These are phyloP conservation scores for Hypericum androsaemum DNA, from an alignment of 345 rosid genomes.

Conservation along the genomic window DNA sequence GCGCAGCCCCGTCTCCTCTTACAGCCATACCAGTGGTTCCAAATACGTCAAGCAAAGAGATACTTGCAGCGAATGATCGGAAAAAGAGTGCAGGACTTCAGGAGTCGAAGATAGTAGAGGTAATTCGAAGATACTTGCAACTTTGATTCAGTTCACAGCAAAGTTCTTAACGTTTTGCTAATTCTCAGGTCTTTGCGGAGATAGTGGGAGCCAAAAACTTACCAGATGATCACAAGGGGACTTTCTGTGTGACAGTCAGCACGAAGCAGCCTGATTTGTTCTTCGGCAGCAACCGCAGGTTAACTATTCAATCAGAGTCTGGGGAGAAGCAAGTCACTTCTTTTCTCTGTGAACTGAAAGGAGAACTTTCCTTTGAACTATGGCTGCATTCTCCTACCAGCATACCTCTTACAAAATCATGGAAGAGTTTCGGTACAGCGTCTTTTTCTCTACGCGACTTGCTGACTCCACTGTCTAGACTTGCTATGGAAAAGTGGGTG, in stretches of 20 bases:
- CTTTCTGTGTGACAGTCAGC: slow-evolving; percentile 44
- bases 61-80: slow-evolving; percentile 14
- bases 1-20: slow-evolving; percentile 58
- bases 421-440: slow-evolving; percentile 46
- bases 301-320: slow-evolving; percentile 48
- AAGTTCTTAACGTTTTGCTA: neutral
- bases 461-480: slow-evolving; percentile 53
- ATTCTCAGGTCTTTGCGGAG: slow-evolving; percentile 52
- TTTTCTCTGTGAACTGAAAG: slow-evolving; percentile 70
- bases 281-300: slow-evolving; percentile 47
- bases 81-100: slow-evolving; percentile 34
- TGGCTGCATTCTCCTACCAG: slow-evolving; percentile 44
- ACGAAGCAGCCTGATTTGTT: slow-evolving; percentile 62
- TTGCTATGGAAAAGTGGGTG: slow-evolving; percentile 68
- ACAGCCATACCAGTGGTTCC: slow-evolving; percentile 34
- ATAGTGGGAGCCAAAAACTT: slow-evolving; percentile 62
- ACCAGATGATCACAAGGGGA: slow-evolving; percentile 55
- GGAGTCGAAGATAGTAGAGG: slow-evolving; percentile 59
- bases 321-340: slow-evolving; percentile 57
- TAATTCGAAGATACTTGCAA: slow-evolving; percentile 28
- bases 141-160: neutral
- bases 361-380: slow-evolving; percentile 70
- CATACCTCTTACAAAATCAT: slow-evolving; percentile 24
- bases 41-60: slow-evolving; percentile 25
- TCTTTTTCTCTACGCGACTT: slow-evolving; percentile 50